phyloP scores from a whole-genome alignment of 1,284 basidiomycete species.

The Pseudomicrostroma phylloplanum region DNA sequence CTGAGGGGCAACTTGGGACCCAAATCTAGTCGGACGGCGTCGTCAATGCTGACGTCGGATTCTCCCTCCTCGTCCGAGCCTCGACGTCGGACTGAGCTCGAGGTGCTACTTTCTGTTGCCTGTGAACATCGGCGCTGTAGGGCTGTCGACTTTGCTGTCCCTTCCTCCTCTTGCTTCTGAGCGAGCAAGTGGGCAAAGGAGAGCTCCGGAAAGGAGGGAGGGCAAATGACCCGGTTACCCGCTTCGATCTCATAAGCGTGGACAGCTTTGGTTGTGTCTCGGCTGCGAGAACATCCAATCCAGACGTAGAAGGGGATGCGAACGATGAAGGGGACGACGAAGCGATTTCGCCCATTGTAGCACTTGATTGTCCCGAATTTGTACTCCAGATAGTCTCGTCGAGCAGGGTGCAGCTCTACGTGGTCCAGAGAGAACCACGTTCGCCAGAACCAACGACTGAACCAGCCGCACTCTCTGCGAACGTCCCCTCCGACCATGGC shows the following conservation, averaged over 20 bases:
- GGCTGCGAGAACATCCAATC: conserved; percentile 65
- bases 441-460: conserved; percentile 67
- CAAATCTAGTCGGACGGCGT: conserved; percentile 34
- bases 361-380: conserved; percentile 64
- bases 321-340: conserved; percentile 65
- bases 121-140: not conserved
- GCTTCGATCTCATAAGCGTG: conserved; percentile 67
- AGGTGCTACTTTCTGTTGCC: conserved; percentile 14
- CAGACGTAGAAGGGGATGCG: conserved; percentile 70
- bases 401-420: conserved; percentile 64
- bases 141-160: not conserved
- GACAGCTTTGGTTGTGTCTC: conserved; percentile 61
- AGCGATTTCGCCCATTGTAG: conserved; percentile 69
- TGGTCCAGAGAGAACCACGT: conserved; percentile 69
- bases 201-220: conserved; percentile 48
- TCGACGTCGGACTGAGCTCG: conserved; percentile 38
- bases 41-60: conserved; percentile 46
- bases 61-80: conserved; percentile 49
- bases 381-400: conserved; percentile 72
- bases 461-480: conserved; percentile 66
- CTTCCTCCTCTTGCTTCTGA: conserved; percentile 5
- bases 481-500: conserved; percentile 62
- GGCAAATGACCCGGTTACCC: conserved; percentile 56
- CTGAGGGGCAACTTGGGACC: conserved; percentile 56
- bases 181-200: conserved; percentile 18